Conservation (phyloP, 169 alveolate species). For the Plasmodium coatneyi region DNA sequence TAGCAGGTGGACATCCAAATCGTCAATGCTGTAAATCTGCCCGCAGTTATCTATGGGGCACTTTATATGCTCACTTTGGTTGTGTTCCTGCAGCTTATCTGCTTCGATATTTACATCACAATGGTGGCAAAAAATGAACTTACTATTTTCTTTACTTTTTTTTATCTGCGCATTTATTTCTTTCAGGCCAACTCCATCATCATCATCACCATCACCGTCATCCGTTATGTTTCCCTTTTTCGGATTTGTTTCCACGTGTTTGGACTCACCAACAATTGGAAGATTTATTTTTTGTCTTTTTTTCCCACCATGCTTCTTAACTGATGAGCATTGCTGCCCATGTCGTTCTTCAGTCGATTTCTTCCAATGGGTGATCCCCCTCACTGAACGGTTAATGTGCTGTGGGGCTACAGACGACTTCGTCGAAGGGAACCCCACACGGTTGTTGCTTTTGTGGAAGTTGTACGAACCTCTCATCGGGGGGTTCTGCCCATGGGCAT, state of each 20-base stretch:
- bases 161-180: not conserved
- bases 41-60: conserved; percentile 67
- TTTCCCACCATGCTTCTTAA: not conserved
- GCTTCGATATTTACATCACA: conserved; percentile 39
- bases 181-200: not conserved
- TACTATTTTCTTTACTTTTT: not conserved
- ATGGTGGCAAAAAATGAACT: conserved; percentile 22
- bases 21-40: conserved; percentile 32
- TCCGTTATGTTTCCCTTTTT: not conserved
- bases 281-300: not conserved
- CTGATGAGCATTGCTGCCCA: too few species aligned
- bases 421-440: not conserved
- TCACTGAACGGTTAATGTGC: not conserved
- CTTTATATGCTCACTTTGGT: conserved; percentile 39
- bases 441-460: not conserved
- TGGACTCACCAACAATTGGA: not conserved
- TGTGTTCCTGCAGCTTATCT: conserved; percentile 15
- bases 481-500: not conserved
- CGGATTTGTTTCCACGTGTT: not conserved
- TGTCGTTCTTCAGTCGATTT: not conserved
- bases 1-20: conserved; percentile 57
- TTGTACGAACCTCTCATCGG: not conserved
- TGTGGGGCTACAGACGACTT: not conserved
- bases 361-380: not conserved
- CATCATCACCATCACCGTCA: not conserved